Evolutionary conservation across 1,284 basidiomycete species (phyloP), one percentile per base, ranked within the genome.

Genomic region (Puccinia triticina): DNA sequence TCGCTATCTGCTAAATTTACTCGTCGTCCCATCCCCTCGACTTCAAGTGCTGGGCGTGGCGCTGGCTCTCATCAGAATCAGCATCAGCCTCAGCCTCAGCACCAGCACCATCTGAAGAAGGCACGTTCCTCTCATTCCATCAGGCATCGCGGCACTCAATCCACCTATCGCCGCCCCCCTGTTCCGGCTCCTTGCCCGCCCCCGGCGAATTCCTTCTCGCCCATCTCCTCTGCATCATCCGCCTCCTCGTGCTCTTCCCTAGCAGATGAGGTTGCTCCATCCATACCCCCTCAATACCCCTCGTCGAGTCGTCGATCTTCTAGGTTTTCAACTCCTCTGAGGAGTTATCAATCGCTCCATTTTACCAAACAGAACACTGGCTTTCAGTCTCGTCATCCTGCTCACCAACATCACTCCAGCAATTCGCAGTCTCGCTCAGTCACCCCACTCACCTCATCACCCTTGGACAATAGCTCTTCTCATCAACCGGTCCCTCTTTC

Each of bases 271-370:
- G 69, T 50, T 4, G 46, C n/a, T 50, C 7, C 26, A 53, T 72
- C 48, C 69, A 32, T 37, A 21, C n/a, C 46, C 69, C 50, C 50
- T 72, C 46, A 43, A 55, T 72, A 37, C 69, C 69, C 46, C 46
- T 37, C 16, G 32, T 32, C 69, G 5, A 34, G n/a, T n/a, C n/a
- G 50, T 23, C 46, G 43, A 72, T 72, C 69, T n/a, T 34, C 46
- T 72, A 72, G 50, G 46, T 72, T 72, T 37, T 34, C 46, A 26
- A 50, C 46, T 72, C 69, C 69, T 53, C 46, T 72, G 23, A 72
- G 69, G 29, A 72, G 26, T 55, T 53, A 29, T 53, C 46, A 55
- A 48, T 72, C 69, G 48, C 69, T 72, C 26, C 69, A 72, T 48
- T 72, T 71, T 48, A 50, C 67, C 67, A 71, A 71, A 71, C 67